Evolutionary conservation across 257 asterid genomes (phyloP).

Genomic region (Avicennia marina): DNA sequence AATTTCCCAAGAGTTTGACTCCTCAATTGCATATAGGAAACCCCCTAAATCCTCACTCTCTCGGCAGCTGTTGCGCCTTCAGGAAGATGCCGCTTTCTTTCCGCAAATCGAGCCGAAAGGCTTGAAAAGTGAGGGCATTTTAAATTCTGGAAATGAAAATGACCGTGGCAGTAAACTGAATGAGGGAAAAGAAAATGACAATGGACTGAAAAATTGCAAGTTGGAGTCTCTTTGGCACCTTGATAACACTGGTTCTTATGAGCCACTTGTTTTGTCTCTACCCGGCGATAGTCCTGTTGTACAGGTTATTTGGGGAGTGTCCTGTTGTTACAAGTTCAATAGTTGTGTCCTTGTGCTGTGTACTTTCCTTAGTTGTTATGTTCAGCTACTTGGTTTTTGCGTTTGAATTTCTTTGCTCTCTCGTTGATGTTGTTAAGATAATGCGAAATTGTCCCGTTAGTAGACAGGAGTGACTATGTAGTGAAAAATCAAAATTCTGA

Average conservation of each 20-base stretch:
- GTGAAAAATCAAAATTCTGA: too few species aligned
- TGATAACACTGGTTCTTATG: constrained; percentile 61
- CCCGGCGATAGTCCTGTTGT: constrained; percentile 49
- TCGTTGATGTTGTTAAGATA: too few species aligned
- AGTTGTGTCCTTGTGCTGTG: background rate
- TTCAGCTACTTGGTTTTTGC: too few species aligned
- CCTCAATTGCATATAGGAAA: constrained; percentile 43
- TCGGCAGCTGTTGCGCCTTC: constrained; percentile 65
- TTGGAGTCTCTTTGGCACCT: constrained; percentile 39
- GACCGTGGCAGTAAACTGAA: constrained; percentile 10
- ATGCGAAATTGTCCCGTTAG: too few species aligned
- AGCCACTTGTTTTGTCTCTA: constrained; percentile 64
- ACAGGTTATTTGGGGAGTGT: constrained; percentile 45
- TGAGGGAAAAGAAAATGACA: constrained; percentile 29
- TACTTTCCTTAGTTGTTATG: background rate
- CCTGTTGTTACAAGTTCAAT: constrained; percentile 7
- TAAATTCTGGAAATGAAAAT: constrained; percentile 16
- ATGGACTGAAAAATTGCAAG: constrained; percentile 29
- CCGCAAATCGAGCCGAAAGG: constrained; percentile 21
- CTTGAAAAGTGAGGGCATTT: constrained; percentile 28
- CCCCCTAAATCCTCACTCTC: constrained; percentile 89
- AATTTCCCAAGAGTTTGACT: constrained; percentile 29
- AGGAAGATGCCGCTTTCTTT: constrained; percentile 34
- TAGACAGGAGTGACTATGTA: too few species aligned
- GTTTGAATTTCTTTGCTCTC: too few species aligned